A percentile compares a stretch with the other conserved stretches of the same genome.
These are phyloP conservation scores for Calonectria ilicicola DNA, from an alignment of 2,329 filamentous ascomycete species.

Conservation along the genomic window DNA sequence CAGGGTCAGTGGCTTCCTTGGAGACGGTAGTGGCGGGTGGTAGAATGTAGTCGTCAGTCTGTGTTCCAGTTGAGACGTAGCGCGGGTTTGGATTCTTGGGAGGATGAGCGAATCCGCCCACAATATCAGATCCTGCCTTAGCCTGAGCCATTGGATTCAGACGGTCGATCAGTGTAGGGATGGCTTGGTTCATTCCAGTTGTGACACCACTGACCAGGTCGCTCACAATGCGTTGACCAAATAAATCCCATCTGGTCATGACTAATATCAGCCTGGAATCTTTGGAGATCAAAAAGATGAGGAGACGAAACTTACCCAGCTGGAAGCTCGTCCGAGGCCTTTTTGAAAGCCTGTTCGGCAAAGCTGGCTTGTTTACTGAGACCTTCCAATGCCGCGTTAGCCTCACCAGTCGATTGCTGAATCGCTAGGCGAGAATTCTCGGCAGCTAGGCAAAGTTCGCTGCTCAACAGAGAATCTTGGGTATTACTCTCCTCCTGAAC, in stretches of 20 bases:
- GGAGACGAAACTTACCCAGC: background rate
- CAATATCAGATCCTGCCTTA: background rate
- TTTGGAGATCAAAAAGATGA: no score
- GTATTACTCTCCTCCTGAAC: background rate
- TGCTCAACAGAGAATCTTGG: background rate
- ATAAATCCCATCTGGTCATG: background rate
- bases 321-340: background rate
- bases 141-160: background rate
- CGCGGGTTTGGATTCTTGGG: background rate
- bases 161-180: background rate
- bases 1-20: background rate
- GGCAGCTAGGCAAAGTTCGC: background rate
- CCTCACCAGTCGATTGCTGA: background rate
- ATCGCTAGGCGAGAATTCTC: background rate
- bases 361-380: background rate
- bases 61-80: background rate
- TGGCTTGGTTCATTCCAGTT: background rate
- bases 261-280: background rate
- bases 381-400: background rate
- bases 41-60: background rate
- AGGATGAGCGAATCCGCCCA: background rate
- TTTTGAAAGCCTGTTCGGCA: background rate
- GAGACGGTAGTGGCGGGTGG: background rate
- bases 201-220: background rate
- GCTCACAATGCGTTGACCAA: background rate